Evolutionary conservation across 768 basidiomycete species (phyloP), one percentile per base, ranked within the genome.

Genomic region (Suillus subaureus): DNA sequence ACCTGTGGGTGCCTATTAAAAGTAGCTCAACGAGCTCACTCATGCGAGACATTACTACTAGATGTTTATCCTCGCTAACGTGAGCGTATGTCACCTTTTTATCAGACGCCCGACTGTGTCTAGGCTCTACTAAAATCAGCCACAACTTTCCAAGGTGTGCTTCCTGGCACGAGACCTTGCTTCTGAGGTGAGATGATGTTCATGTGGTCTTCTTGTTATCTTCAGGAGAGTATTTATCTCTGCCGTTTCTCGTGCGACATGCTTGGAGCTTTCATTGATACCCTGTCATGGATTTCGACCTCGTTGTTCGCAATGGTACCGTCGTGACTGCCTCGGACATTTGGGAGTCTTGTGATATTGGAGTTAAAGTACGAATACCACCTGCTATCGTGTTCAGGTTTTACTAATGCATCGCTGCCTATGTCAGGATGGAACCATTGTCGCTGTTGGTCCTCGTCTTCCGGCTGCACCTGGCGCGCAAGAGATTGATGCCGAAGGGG

Each of bases 401-500:
- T 35, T 40, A 43, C 42, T 43, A 31, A 58, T n/a, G 15, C 7
- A 12, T 64, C 5, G 5, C 9, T 31, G 12, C 43, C 16, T 31
- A 40, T 42, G 11, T 40, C 23, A 74, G 63, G 69, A 77, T 58
- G 78, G 78, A 61, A 73, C 74, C 42, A 71, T 79, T 15, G 65
- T 68, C 13, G 69, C 73, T 42, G 66, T 79, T 28, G 76, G 68
- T 39, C 55, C 64, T 60, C 45, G 60, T 33, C 57, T 70, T 23
- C 65, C 45, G 64, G 33, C 57, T 61, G 33, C 57, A 69, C 60
- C 55, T 2, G 69, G 68, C 3, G 75, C 70, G 57, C 54, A 73
- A 62, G 72, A 74, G 35, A 78, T 79, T 39, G 78, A 79, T 62
- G 78, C 75, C 23, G 73, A 78, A 42, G 79, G 78, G 3, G 78